Base-by-base conservation (phyloP, 176 grass and related monocot species). In the Leersia perrieri region DNA sequence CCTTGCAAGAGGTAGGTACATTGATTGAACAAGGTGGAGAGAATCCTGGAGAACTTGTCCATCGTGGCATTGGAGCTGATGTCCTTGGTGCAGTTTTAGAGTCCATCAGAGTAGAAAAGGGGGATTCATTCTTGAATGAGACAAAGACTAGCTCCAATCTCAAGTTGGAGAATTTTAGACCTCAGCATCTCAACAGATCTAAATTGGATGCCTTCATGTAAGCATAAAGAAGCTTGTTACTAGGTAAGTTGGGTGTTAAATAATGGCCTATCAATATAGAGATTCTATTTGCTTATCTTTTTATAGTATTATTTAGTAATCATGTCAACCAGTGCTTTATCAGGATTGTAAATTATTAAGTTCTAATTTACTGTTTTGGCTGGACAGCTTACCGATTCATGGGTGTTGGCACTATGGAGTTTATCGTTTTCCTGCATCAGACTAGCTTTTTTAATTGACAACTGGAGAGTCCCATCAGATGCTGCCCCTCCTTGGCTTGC, bases 191-290 rank as follows among this genome's bases (percentile, higher is more conserved):
- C 5, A 83, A 79, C 30, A 84, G 80, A 77, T 88, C 91, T 41
- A 92, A 91, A 32, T 83, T 96, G 68, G 93, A 99, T 39, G 87
- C 92, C 40, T 99, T 99, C 74, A 90, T 99, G 32, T 83, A 79
- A 84, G 79, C 60, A 75, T 51, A 34, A 81, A 66, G 70, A 68
- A 80, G 33, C 51, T 79, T 73, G 61, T 41, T 82, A 66, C 84
- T 79, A 81, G 92, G 90, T 85, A 88, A 73, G 65, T 75, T 51
- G 70, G 28, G 45, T 66, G 28, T 74, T 45, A 64, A 44, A 32
- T 23, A 73, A 74, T 64, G 70, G 34, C 30, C 34, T 40, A 64
- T 82, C 67, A 34, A 55, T 72, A 32, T 27, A 33, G 41, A 68
- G 31, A n/a, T 75, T 25, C 22, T 41, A 5, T 78, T 33, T 68